Evolutionary conservation across 306 rosid genomes (phyloP), one percentile per base, ranked within the genome.

Genomic region (Cucurbita moschata): DNA sequence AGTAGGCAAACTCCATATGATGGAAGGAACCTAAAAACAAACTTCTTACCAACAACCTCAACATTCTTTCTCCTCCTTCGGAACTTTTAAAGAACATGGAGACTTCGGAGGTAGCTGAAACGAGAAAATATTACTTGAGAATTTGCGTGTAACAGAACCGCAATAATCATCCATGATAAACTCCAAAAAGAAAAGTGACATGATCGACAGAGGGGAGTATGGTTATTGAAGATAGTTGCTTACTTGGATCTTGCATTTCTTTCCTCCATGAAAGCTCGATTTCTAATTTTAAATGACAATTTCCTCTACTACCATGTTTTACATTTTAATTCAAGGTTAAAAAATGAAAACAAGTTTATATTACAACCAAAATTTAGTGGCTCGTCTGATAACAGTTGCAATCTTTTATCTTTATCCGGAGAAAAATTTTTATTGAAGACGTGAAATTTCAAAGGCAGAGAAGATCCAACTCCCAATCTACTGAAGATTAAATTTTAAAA

Each of bases 31-130:
- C 73, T 21, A 49, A 69, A 69, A 26, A 49, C 72, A 46, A 35
- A 67, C 73, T 62, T 47, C 73, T 69, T 69, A 69, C 73, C 73
- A 49, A 46, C 57, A 47, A 43, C 43, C 64, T 72, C 76, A 72
- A 54, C 50, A 54, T 72, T 72, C 76, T n/a, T 40, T 53, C 75
- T 72, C 75, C 47, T 51, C 75, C 76, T 72, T 72, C 1, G 76
- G 76, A 38, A 72, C 76, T 54, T 37, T 54, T 7, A 39, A 37
- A 42, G 76, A 10, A 72, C 52, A 38, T n/a, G 65, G 62, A 72
- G 76, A 72, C 76, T 56, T 72, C 46, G 62, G 65, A 37, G 50
- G 64, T 38, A 39, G 38, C 76, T 72, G 76, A 72, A 72, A 56
- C 64, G 39, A 72, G 51, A 52, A 72, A 18, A 72, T 37, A 72